Base-by-base conservation (phyloP, 2,329 filamentous ascomycete species). In the Parastagonospora avenae region DNA sequence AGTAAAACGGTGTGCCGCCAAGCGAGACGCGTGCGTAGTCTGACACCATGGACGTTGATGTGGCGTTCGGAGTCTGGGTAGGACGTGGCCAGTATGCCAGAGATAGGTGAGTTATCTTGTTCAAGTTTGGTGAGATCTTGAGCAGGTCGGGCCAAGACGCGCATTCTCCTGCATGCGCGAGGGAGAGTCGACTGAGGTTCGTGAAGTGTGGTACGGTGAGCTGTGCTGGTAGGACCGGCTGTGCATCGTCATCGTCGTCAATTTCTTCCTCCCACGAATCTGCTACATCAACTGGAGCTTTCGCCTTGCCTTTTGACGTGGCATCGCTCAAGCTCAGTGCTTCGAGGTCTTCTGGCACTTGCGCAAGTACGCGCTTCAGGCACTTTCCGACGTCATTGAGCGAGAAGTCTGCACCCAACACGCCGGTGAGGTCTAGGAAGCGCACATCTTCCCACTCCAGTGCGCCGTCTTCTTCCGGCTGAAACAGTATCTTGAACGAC, bases 1-100 rank as follows among this genome's bases (percentile, higher is more conserved):
- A 79, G 68, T 85, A 85, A 45, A 77, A 75, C 49, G 82, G 76
- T 4, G 78, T 79, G 11, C 80, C 81, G 42, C 80, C 77, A 29
- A 82, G 79, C 5, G 73, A 64, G 15, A 83, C 72, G 11, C 75
- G 72, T 14, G 73, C 73, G 43, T 75, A 66, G 24, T 73, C 70
- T 15, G 72, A 73, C 9, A 77, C 66, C 55, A 82, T 72, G 9
- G 76, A 77, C 6, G 77, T 67, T 8, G 76, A 78, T 2, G 72
- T 71, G 2, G 82, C 72, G 52, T 83, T 81, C 0, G 82, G 82
- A 0, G 82, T 84, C n/a, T 81, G 70, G 0, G 80, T 82, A 2
- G 85, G 85, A 15, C 76, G 71, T 2, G 84, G 83, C 85, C 85
- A 88, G 64, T 84, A 77, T 2, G 84, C 84, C 2, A 88, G 75